Percentiles rank a stretch among this genome's conserved stretches.
phyloP scores from a whole-genome alignment of 2,329 filamentous ascomycete genomes.

The Trichoderma asperellum region DNA sequence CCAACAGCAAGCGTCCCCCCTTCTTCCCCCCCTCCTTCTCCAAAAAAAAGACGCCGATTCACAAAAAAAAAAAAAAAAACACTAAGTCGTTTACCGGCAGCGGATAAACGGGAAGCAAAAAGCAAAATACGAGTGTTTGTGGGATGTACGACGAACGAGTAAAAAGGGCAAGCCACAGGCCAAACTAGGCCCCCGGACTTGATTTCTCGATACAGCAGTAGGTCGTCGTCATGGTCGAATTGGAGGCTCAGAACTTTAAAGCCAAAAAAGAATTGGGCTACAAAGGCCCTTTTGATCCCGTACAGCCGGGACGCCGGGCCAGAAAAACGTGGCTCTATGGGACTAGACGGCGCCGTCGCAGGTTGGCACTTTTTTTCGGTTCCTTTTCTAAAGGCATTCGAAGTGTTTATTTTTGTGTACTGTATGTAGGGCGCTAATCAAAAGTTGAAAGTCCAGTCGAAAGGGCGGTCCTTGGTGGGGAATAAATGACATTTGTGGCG shows the following conservation, averaged over 20 bases:
- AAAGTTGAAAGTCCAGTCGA: background rate
- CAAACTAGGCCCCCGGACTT: background rate
- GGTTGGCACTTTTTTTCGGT: too few relatives aligned
- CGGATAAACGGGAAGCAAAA: background rate
- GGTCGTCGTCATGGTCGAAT: background rate
- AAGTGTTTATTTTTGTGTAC: background rate
- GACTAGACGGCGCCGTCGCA: background rate
- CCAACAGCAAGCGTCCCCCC: background rate
- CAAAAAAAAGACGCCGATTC: background rate
- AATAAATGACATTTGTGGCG: conserved; percentile 15
- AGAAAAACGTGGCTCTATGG: conserved; percentile 6
- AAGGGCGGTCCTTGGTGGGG: conserved; percentile 4
- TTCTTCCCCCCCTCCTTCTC: background rate
- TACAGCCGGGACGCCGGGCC: background rate
- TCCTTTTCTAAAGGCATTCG: background rate
- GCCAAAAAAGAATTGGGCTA: background rate
- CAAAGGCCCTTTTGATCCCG: background rate
- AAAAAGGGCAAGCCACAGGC: background rate
- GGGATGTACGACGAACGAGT: background rate
- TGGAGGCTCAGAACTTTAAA: background rate
- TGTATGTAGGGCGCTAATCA: background rate
- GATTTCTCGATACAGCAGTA: conserved; percentile 4
- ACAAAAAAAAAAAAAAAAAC: too few relatives aligned
- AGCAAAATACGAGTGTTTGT: background rate
- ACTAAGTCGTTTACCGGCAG: background rate